Evolutionary conservation across 129 eudicot species (phyloP).

Genomic region (Tagetes patula): DNA sequence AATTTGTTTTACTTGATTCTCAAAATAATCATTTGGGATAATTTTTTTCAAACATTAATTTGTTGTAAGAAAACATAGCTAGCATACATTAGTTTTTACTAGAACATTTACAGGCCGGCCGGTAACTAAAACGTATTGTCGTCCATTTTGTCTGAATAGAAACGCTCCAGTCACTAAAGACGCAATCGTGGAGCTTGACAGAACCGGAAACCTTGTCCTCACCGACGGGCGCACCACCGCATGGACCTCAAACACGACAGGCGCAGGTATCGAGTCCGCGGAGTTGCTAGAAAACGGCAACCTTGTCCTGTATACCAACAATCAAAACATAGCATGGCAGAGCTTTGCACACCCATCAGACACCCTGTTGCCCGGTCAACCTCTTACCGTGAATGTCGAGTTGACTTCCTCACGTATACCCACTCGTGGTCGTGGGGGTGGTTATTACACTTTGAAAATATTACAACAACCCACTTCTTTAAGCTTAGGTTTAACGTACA

Average conservation of each 20-base stretch:
- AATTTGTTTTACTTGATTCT: too few relatives aligned
- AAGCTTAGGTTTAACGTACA: slow-evolving; percentile 72
- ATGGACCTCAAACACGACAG: slow-evolving; percentile 86
- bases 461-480: slow-evolving; percentile 79
- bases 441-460: slow-evolving; percentile 86
- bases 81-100: slow-evolving; percentile 37
- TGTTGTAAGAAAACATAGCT: not conserved
- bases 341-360: slow-evolving; percentile 92
- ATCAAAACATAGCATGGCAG: slow-evolving; percentile 57
- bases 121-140: slow-evolving; percentile 23
- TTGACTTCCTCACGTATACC: slow-evolving; percentile 65
- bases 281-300: slow-evolving; percentile 82
- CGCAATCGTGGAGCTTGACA: slow-evolving; percentile 63
- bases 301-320: slow-evolving; percentile 52
- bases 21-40: too few relatives aligned
- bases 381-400: slow-evolving; percentile 65
- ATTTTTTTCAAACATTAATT: too few relatives aligned
- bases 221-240: slow-evolving; percentile 48
- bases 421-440: slow-evolving; percentile 61
- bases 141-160: slow-evolving; percentile 45
- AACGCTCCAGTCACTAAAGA: slow-evolving; percentile 60
- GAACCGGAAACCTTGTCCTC: slow-evolving; percentile 73
- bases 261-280: slow-evolving; percentile 47
- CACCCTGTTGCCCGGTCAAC: slow-evolving; percentile 92
- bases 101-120: slow-evolving; percentile 37